Base-by-base conservation (phyloP, 345 rosid species). In the Adansonia digitata region DNA sequence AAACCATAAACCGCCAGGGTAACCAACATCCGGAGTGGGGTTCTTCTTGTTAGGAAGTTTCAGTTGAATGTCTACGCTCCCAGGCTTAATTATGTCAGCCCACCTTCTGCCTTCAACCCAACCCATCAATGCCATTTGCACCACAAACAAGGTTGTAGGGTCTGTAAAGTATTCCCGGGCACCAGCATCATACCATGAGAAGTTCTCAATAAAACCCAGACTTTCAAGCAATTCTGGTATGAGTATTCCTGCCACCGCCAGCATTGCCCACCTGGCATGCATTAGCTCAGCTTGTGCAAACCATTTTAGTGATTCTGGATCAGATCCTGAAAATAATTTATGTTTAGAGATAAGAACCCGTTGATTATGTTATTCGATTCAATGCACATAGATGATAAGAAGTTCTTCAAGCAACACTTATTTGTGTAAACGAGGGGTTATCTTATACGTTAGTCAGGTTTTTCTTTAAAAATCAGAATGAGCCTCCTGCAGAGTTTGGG, bases 251-350 rank as follows among this genome's bases (percentile, higher is more conserved):
- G 91, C 74, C 69, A 88, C 97, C 0, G 92, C 98, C 2, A 94
- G 86, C 98, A 94, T 94, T n/a, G 97, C 98, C 98, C 98, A 94
- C 74, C 98, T 84, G 37, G 90, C 81, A 22, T 91, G 98, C 77
- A 94, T 78, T 51, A 94, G 86, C 82, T 92, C 97, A 2, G 95
- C 98, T 83, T 94, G 98, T 20, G 97, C 97, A 70, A 91, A 89
- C 98, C 98, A 94, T 87, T 85, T 89, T 13, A 91, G 92, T 12
- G 71, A 73, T 60, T 92, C 95, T 27, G 95, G 97, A 73, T 94
- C 98, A 37, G 97, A 94, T 20, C 97, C 98, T 94, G 81, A 49
- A 17, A 73, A 71, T 0, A 7, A 69, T 60, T 5, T 42, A 22
- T 39, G 12, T 20, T n/a, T 76, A 26, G 68, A 34, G 40, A 40